Evolutionary conservation across 352 stramenopile species (phyloP), one percentile per base, ranked within the genome.

Genomic region (Phytophthora niederhauseri): DNA sequence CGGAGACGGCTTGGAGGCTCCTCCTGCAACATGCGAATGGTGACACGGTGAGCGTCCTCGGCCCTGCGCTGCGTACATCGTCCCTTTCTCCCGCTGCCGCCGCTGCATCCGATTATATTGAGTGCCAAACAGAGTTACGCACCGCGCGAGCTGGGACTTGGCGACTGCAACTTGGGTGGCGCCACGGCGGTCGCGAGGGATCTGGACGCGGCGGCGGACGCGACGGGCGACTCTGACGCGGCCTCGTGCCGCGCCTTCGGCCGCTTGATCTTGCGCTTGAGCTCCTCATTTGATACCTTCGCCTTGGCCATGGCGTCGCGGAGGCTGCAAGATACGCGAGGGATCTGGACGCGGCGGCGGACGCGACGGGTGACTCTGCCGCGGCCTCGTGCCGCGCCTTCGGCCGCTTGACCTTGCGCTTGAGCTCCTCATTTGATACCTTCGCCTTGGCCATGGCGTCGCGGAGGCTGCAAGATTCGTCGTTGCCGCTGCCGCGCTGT

Each of bases 231-330:
- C 8, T 68, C 66, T 24, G 69, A 70, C 28, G 48, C 64, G 1
- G 55, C 63, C 11, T 91, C 77, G 19, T 80, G 61, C 28, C 71
- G 73, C 26, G 76, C 60, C 70, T 93, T 93, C 26, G 72, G 68
- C 5, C 84, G 77, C 61, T 92, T 93, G 36, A 76, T 78, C 61
- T 84, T 89, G 65, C 82, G 83, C 78, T 91, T 92, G 48, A 80
- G 66, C 28, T 93, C 83, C 60, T 93, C 82, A 57, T 78, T 84
- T 15, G 75, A 73, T 5, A 81, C 69, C 45, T 89, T 90, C 20
- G 80, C 76, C 68, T 88, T 92, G 56, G 71, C 77, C 82, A 92
- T 92, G 31, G 34, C 56, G 24, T 51, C 34, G 34, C 34, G 34
- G 8, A 6, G 24, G 34, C 12, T 43, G 26, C 52, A 63, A 53